phyloP scores from a whole-genome alignment of 345 rosid species.

The Diplotaxis tenuifolia region DNA sequence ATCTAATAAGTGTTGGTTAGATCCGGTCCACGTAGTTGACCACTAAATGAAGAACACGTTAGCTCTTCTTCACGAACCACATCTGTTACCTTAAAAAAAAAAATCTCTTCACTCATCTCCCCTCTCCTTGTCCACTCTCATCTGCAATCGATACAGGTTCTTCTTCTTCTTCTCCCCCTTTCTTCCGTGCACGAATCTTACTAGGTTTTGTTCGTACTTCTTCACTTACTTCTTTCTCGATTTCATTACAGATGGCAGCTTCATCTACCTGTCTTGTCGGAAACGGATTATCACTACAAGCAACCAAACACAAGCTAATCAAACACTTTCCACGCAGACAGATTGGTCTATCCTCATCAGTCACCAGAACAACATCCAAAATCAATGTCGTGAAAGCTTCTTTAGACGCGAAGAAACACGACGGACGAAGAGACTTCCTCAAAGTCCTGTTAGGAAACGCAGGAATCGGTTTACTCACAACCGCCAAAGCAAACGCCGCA shows the following conservation, averaged over 20 bases:
- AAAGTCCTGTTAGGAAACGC: constrained; percentile 65
- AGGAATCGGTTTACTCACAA: constrained; percentile 59
- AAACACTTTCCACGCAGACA: constrained; percentile 43
- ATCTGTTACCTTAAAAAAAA: constrained; percentile 37
- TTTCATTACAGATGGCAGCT: constrained; percentile 58
- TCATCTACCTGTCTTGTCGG: constrained; percentile 71
- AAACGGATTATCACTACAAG: constrained; percentile 47
- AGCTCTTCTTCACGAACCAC: constrained; percentile 45
- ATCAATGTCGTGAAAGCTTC: constrained; percentile 50
- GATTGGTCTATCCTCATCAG: constrained; percentile 37
- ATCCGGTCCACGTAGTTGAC: constrained; percentile 6
- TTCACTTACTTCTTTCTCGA: background rate
- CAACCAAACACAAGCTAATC: constrained; percentile 41
- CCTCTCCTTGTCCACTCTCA: background rate
- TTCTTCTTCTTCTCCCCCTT: background rate
- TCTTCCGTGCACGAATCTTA: background rate
- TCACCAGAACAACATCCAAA: constrained; percentile 43
- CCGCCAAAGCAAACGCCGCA: constrained; percentile 81
- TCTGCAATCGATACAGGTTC: constrained; percentile 27
- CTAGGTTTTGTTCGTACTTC: background rate
- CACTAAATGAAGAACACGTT: constrained; percentile 54
- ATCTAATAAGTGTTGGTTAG: background rate
- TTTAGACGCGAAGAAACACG: constrained; percentile 45
- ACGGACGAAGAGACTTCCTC: constrained; percentile 74
- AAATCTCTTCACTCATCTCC: background rate